These are phyloP conservation scores for Blakeslea trispora DNA, from an alignment of 371 early-diverging fungal genomes.

Conservation along the genomic window DNA sequence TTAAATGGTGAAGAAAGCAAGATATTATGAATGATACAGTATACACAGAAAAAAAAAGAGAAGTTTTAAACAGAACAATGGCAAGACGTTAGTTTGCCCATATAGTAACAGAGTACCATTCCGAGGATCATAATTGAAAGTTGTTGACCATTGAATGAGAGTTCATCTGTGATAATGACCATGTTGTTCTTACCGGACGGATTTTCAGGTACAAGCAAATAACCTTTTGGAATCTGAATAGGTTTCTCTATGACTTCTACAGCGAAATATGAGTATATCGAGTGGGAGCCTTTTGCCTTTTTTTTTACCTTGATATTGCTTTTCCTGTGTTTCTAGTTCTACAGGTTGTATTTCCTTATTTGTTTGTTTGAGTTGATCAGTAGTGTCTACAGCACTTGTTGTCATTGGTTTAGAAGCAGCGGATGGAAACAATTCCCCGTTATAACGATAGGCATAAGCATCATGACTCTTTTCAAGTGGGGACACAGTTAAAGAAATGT, in stretches of 20 bases:
- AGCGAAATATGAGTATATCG: not conserved
- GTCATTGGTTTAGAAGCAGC: not conserved
- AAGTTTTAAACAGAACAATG: constrained; percentile 8
- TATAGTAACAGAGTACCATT: constrained; percentile 54
- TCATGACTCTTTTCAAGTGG: not conserved
- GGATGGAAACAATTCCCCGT: constrained; percentile 3
- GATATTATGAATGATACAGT: too few relatives aligned
- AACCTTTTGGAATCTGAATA: constrained; percentile 41
- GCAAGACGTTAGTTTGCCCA: constrained; percentile 51
- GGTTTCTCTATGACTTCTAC: constrained; percentile 1
- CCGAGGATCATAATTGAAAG: constrained; percentile 49
- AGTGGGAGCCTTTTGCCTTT: too few relatives aligned
- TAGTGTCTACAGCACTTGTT: too few relatives aligned
- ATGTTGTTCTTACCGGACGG: constrained; percentile 39
- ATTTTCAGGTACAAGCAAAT: constrained; percentile 46
- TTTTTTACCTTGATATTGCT: not conserved
- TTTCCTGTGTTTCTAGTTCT: not conserved
- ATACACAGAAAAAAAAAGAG: not conserved
- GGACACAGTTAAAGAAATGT: constrained; percentile 31
- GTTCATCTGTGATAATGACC: constrained; percentile 47
- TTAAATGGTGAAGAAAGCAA: too few relatives aligned
- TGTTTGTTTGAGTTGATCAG: not conserved
- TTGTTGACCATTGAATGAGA: constrained; percentile 55
- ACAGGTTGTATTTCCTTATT: not conserved
- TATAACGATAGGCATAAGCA: constrained; percentile 10